Evolutionary conservation across 2,329 filamentous ascomycete species (phyloP), one percentile per base, ranked within the genome.

Genomic region (Phyllosticta ampelicida): DNA sequence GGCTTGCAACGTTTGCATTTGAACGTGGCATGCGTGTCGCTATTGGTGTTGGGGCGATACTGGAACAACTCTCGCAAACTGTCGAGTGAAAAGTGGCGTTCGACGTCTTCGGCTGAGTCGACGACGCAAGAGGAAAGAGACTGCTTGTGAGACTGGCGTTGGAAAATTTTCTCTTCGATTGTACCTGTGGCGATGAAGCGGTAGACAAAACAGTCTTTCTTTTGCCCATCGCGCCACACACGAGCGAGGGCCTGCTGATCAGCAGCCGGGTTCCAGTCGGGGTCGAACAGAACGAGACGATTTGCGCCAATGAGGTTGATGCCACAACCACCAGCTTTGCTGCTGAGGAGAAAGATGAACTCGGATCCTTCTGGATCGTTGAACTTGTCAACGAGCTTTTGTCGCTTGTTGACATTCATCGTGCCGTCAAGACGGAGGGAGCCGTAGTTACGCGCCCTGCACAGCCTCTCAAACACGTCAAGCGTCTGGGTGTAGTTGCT

Each of bases 161-260:
- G 94, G 76, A 99, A 99, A 65, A 99, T 96, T 76, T 99, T 99
- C 73, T 99, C 94, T 70, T 99, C 94, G 61, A 99, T 99, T 0
- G 91, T 96, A 3, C 94, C 94, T 0, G 95, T 97, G 0, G 91
- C 89, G 66, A 99, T 99, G 75, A 99, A 99, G n/a, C 94, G 88
- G 72, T 99, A 99, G 16, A 99, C 94, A 66, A 99, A 99, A 68
- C 94, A 99, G 68, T 99, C 94, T 70, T 99, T 99, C 80, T 95
- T 97, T 73, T 99, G 94, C 0, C 94, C 94, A 66, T 99, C 94
- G 78, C 94, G 89, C 94, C 94, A 99, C 19, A 99, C 94, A 77
- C 94, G 88, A 36, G 94, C 94, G 28, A 99, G 81, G 3, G 94
- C 94, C 75, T 99, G 94, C 72, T 99, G 94, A 68, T 99, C 94